Percentiles rank a stretch among this genome's conserved stretches.
Evolutionary conservation across 1,139 yeast genomes (phyloP).

Genomic region (Petasospora fabianii): DNA sequence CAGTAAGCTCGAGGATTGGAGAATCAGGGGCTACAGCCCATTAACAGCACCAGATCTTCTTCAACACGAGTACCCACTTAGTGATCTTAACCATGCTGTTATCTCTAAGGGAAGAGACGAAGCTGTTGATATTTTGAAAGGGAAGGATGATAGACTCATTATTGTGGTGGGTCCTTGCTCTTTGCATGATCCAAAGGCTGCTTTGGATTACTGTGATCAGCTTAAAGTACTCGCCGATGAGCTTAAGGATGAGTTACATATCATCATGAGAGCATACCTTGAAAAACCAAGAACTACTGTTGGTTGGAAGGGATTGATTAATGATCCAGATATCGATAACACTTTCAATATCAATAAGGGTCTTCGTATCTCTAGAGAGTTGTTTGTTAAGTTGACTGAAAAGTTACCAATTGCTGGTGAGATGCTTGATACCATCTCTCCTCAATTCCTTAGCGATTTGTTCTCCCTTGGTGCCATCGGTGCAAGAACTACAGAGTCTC

Average conservation of each 20-base stretch:
- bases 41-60: conserved; percentile 90
- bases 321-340: conserved; percentile 93
- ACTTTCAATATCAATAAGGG: conserved; percentile 96
- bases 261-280: conserved; percentile 94
- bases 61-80: conserved; percentile 82
- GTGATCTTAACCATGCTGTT: conserved; percentile 52
- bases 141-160: conserved; percentile 76
- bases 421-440: conserved; percentile 97
- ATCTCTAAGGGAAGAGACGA: conserved; percentile 76
- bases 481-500: conserved; percentile 98
- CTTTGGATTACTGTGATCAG: conserved; percentile 78
- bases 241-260: conserved; percentile 68
- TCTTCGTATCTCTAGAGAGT: conserved; percentile 76
- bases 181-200: conserved; percentile 86
- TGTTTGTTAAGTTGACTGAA: conserved; percentile 79
- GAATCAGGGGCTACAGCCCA: conserved; percentile 93
- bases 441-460: conserved; percentile 92
- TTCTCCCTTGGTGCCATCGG: conserved; percentile 97
- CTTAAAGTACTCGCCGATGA: conserved; percentile 66
- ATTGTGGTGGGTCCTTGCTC: conserved; percentile 95
- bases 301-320: conserved; percentile 98
- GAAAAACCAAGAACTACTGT: conserved; percentile 99
- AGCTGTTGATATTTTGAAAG: conserved; percentile 66
- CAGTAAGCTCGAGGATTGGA: conserved; percentile 82
- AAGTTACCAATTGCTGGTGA: conserved; percentile 91